phyloP scores from a whole-genome alignment of 2,329 filamentous ascomycete genomes.

The Xylariaceae sp. region DNA sequence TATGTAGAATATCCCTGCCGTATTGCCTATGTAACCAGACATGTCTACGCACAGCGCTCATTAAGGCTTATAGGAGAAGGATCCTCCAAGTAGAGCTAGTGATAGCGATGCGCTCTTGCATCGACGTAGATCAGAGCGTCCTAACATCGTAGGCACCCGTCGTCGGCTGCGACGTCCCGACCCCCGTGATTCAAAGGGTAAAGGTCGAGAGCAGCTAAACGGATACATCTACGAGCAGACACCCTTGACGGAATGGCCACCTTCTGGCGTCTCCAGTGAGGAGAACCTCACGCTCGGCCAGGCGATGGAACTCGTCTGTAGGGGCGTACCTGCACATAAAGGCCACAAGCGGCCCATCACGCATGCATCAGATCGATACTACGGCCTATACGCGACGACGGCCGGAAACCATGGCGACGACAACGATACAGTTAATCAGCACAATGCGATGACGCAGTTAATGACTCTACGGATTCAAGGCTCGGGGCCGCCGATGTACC shows the following conservation, averaged over 20 bases:
- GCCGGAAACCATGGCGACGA: slow-evolving; percentile 50
- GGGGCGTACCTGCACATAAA: slow-evolving; percentile 62
- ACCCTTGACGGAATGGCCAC: slow-evolving; percentile 63
- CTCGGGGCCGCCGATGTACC: slow-evolving; percentile 48
- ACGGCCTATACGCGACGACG: slow-evolving; percentile 59
- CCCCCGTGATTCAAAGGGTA: slow-evolving; percentile 46
- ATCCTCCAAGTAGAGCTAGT: slow-evolving; percentile 41
- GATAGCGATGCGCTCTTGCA: slow-evolving; percentile 42
- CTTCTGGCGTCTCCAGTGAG: slow-evolving; percentile 53
- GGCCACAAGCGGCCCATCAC: slow-evolving; percentile 61
- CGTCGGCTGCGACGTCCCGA: slow-evolving; percentile 51
- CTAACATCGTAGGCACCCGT: slow-evolving; percentile 41
- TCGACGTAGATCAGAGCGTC: slow-evolving; percentile 32
- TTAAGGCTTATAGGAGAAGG: slow-evolving; percentile 36
- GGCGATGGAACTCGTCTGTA: slow-evolving; percentile 63
- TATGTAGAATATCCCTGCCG: slow-evolving; percentile 34
- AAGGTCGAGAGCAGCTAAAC: slow-evolving; percentile 45
- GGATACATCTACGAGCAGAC: slow-evolving; percentile 40
- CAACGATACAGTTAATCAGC: slow-evolving; percentile 54
- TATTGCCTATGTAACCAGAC: slow-evolving; percentile 17
- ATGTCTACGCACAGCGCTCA: slow-evolving; percentile 26
- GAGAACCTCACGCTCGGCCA: slow-evolving; percentile 59
- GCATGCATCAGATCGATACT: slow-evolving; percentile 61
- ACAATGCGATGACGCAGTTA: slow-evolving; percentile 63
- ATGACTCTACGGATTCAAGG: slow-evolving; percentile 60